phyloP scores from a whole-genome alignment of 2,329 filamentous ascomycete genomes.

The Diplocarpon rosae region DNA sequence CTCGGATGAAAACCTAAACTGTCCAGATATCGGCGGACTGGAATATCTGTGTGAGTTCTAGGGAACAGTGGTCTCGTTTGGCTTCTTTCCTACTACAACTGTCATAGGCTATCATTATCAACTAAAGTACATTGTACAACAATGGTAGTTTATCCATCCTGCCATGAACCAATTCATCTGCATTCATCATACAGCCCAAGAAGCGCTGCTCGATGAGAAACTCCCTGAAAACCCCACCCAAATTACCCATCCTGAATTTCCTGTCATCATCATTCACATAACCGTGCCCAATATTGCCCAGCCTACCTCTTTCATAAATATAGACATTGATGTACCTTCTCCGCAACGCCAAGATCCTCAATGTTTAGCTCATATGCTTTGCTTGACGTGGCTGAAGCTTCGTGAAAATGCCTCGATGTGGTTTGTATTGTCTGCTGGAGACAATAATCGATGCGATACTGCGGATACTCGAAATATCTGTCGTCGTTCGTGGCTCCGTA shows the following conservation, averaged over 20 bases:
- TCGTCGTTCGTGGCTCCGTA: not conserved
- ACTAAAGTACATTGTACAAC: slow-evolving; percentile 1
- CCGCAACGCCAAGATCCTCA: not conserved
- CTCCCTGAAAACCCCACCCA: not conserved
- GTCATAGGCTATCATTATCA: not conserved
- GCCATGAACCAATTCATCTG: not conserved
- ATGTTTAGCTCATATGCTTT: not conserved
- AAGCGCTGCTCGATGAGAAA: not conserved
- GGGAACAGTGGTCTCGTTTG: not conserved
- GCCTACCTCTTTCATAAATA: not conserved
- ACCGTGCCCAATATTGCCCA: not conserved
- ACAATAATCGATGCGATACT: slow-evolving; percentile 1
- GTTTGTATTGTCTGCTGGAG: not conserved
- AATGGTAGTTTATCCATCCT: slow-evolving; percentile 1
- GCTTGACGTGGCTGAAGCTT: not conserved
- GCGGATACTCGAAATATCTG: not conserved
- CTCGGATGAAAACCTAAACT: too few species aligned
- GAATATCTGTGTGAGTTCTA: not conserved
- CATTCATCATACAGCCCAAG: not conserved
- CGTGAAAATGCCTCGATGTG: not conserved
- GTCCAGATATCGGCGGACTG: too few species aligned
- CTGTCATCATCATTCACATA: not conserved
- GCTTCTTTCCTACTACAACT: not conserved
- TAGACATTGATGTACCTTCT: not conserved
- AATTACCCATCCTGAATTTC: slow-evolving; percentile 2